phyloP scores from a whole-genome alignment of 1,284 basidiomycete genomes.

The Trichosporon sp. region DNA sequence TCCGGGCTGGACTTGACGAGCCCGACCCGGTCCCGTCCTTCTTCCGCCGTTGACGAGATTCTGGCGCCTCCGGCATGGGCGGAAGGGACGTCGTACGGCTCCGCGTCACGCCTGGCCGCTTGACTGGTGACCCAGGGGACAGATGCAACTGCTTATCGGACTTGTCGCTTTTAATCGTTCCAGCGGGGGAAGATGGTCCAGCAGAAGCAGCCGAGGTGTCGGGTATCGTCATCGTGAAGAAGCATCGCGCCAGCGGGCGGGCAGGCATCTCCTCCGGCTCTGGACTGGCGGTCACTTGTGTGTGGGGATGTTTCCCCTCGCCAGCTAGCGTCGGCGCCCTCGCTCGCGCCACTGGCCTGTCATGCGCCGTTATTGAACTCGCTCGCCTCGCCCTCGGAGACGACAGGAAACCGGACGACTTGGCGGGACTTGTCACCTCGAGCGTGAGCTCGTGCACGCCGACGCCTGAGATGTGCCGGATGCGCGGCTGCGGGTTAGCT shows the following conservation, averaged over 20 bases:
- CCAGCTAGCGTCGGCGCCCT: constrained; percentile 42
- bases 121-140: not conserved
- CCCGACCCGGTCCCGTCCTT: not conserved
- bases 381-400: constrained; percentile 2
- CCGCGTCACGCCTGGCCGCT: not conserved
- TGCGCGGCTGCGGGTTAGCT: constrained; percentile 26
- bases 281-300: not conserved
- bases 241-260: constrained; percentile 31
- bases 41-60: not conserved
- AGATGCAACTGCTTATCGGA: too few relatives aligned
- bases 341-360: constrained; percentile 1
- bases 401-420: not conserved
- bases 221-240: constrained; percentile 29
- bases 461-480: constrained; percentile 37
- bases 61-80: not conserved
- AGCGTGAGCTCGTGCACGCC: constrained; percentile 42
- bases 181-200: too few relatives aligned
- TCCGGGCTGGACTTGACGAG: not conserved
- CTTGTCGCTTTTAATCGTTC: too few relatives aligned
- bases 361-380: not conserved
- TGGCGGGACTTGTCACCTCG: not conserved
- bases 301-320: constrained; percentile 24
- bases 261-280: constrained; percentile 11
- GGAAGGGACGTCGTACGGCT: constrained; percentile 13
- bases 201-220: not conserved